Percentiles rank a stretch among this genome's conserved stretches.
phyloP scores from a whole-genome alignment of 805 yeast genomes.

The Torulaspora microellipsoides region DNA sequence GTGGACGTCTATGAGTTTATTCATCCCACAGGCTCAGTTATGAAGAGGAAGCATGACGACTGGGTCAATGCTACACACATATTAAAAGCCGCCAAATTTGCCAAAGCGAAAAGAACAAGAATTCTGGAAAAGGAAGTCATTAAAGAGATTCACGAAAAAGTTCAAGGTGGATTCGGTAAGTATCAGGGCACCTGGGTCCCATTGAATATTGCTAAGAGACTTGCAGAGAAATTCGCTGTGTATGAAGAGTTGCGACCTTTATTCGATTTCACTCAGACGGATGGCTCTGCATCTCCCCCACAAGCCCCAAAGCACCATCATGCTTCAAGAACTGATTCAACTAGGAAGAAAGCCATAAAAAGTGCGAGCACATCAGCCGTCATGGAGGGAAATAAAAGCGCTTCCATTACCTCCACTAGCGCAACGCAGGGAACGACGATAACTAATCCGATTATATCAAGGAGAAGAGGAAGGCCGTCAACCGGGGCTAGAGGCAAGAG shows the following conservation, averaged over 20 bases:
- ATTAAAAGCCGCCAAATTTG: constrained; percentile 86
- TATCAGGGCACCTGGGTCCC: constrained; percentile 99
- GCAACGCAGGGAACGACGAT: constrained; percentile 7
- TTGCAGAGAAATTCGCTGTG: constrained; percentile 64
- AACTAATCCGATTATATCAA: constrained; percentile 19
- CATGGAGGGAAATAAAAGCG: constrained; percentile 8
- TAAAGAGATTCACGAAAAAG: constrained; percentile 81
- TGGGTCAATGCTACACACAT: constrained; percentile 96
- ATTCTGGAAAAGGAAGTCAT: constrained; percentile 93
- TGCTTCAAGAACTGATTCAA: constrained; percentile 46
- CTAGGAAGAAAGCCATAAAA: constrained; percentile 27
- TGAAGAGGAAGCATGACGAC: constrained; percentile 71
- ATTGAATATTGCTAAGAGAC: constrained; percentile 60
- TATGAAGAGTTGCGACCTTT: constrained; percentile 57
- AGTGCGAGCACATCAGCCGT: constrained; percentile 20
- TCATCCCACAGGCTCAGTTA: constrained; percentile 63
- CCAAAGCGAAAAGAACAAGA: constrained; percentile 90
- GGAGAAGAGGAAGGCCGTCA: constrained; percentile 34
- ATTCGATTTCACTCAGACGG: constrained; percentile 52
- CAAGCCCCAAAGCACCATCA: constrained; percentile 65
- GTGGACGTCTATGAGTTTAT: constrained; percentile 79
- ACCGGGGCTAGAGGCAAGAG: constrained; percentile 18
- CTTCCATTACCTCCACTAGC: constrained; percentile 16
- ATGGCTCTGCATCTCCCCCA: constrained; percentile 52
- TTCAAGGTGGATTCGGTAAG: constrained; percentile 96